Evolutionary conservation across 2,329 filamentous ascomycete genomes (phyloP), one percentile per base, ranked within the genome.

Genomic region (Pseudonectria foliicola): DNA sequence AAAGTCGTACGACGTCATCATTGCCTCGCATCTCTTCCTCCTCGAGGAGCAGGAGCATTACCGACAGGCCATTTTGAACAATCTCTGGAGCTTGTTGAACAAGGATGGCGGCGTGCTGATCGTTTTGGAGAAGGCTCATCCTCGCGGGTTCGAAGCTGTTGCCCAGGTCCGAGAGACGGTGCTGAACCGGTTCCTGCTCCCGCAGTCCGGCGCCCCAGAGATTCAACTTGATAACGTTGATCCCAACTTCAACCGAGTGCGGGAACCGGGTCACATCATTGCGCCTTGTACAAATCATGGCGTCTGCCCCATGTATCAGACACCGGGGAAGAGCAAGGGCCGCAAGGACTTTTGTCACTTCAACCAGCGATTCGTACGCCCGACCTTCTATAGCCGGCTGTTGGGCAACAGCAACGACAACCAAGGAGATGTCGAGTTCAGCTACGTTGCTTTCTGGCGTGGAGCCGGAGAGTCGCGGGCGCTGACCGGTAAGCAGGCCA

Each of bases 291-390:
- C 92, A 0, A 96, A 88, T 58, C 92, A 98, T 58, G 68, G 71
- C 7, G 71, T 73, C 38, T 98, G 92, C 48, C 92, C 92, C 0
- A 93, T 98, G 85, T 95, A 95, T 55, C 67, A 72, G 13, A 68
- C 71, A 1, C 72, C 81, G 1, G 87, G 88, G 0, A 68, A 82
- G 35, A 78, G 76, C 35, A 66, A 66, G 18, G 86, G 88, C 6
- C 77, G 90, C 36, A 89, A 88, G 50, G 89, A 96, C 54, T 92
- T 82, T 55, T 98, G 92, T 60, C 85, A 83, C 59, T 96, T 98
- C 60, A 75, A 71, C 43, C 92, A 98, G 63, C 79, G 92, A 30
- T 96, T 86, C 56, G 82, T 88, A 33, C 79, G 89, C 0, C 92
- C 92, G 1, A 66, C 70, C 0, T 95, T 89, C 59, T 70, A 95